Percentiles rank a stretch among this genome's conserved stretches.
Conservation (phyloP, 2,329 filamentous ascomycete genomes). For the Botrytis byssoidea region DNA sequence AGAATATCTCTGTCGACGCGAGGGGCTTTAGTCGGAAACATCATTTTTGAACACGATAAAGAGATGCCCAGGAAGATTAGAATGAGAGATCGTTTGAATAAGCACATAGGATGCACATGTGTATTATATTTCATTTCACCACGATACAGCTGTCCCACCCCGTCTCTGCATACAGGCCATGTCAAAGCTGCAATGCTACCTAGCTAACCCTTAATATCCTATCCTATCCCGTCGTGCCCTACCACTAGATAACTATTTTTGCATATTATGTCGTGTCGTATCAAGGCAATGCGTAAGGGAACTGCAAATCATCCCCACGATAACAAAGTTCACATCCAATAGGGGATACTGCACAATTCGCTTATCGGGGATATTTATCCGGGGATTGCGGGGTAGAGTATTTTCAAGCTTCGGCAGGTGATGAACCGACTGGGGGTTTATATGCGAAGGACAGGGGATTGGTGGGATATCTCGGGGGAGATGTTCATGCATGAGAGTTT, state of each 20-base stretch:
- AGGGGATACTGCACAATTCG: not conserved
- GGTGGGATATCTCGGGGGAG: not conserved
- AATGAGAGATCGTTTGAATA: not conserved
- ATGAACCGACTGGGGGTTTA: not conserved
- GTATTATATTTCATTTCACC: not conserved
- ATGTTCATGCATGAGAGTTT: not conserved
- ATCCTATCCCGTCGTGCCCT: not conserved
- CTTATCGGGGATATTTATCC: not conserved
- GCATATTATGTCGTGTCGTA: not conserved
- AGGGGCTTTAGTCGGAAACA: not conserved
- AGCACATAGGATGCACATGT: not conserved
- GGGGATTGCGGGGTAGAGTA: conserved; percentile 1
- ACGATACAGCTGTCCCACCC: not conserved
- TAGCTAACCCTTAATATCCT: not conserved
- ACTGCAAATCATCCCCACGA: not conserved
- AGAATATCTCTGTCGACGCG: conserved; percentile 2
- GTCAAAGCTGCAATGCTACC: conserved; percentile 4
- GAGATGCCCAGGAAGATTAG: not conserved
- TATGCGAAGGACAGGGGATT: not conserved
- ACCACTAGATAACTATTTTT: not conserved
- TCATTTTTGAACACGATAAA: not conserved
- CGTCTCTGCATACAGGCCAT: not conserved
- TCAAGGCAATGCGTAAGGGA: not conserved
- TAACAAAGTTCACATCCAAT: not conserved
- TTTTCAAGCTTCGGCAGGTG: conserved; percentile 3